Percentiles rank a stretch among this genome's conserved stretches.
These are phyloP conservation scores for Melaleuca alternifolia DNA, from an alignment of 345 rosid genomes.

Conservation along the genomic window DNA sequence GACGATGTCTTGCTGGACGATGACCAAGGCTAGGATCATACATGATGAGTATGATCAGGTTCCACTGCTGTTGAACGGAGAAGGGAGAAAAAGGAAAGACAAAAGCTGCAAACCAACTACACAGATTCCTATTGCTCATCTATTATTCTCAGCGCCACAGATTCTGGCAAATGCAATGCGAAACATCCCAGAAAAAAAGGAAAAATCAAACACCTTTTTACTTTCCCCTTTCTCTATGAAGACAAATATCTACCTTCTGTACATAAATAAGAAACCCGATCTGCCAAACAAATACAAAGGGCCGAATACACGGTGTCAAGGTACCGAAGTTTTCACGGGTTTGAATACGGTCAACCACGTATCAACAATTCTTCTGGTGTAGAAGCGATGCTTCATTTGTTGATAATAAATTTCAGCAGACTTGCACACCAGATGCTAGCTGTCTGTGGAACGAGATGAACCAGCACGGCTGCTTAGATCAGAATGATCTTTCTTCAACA, in stretches of 20 bases:
- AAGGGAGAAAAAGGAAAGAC: background rate
- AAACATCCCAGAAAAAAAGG: background rate
- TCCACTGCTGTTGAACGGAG: background rate
- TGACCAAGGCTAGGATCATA: background rate
- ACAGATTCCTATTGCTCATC: background rate
- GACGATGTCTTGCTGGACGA: background rate
- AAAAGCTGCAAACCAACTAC: background rate
- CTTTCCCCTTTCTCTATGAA: background rate
- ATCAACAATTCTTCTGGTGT: background rate
- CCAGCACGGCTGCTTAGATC: slow-evolving; percentile 31
- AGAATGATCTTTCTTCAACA: slow-evolving; percentile 54
- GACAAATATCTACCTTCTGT: background rate
- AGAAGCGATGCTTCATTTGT: background rate
- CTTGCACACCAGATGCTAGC: background rate
- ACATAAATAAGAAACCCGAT: background rate
- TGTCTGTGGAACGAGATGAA: slow-evolving; percentile 50
- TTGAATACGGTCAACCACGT: background rate
- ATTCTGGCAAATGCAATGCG: background rate
- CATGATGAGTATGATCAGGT: background rate
- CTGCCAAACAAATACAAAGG: background rate
- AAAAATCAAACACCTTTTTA: background rate
- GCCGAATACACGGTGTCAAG: background rate
- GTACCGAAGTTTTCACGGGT: background rate
- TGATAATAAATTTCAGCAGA: background rate
- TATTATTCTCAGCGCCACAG: background rate